These are phyloP conservation scores for Hypericum androsaemum DNA, from an alignment of 345 rosid genomes.

Conservation along the genomic window DNA sequence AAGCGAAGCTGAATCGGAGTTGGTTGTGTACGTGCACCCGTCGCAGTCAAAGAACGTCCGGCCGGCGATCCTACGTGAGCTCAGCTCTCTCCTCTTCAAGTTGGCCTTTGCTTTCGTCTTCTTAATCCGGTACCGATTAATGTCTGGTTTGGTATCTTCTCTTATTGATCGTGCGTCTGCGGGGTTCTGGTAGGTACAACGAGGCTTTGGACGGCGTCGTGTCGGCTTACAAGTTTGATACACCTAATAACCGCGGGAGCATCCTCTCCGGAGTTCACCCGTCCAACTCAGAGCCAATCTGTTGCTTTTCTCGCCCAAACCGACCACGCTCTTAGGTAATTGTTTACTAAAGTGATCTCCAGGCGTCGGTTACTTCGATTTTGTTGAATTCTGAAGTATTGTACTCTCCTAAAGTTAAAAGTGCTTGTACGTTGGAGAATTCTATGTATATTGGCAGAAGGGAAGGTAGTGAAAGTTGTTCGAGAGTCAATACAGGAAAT, in stretches of 20 bases:
- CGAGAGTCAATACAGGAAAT: slow-evolving; percentile 72
- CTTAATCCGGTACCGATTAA: no score
- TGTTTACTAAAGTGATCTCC: not conserved
- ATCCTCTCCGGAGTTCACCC: slow-evolving; percentile 57
- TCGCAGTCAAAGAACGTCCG: slow-evolving; percentile 41
- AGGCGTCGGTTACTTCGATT: not conserved
- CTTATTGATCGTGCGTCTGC: no score
- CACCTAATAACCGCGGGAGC: slow-evolving; percentile 36
- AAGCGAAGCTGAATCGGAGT: slow-evolving; percentile 43
- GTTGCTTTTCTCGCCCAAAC: slow-evolving; percentile 65
- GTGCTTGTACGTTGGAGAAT: no score
- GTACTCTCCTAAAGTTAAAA: not conserved
- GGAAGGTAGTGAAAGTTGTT: slow-evolving; percentile 56
- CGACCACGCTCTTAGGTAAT: slow-evolving; percentile 58
- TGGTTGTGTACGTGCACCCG: slow-evolving; percentile 57
- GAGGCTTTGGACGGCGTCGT: slow-evolving; percentile 63
- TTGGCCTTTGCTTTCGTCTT: slow-evolving; percentile 16
- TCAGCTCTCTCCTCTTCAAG: slow-evolving; percentile 75
- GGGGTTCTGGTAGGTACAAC: slow-evolving; percentile 31
- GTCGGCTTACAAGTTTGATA: slow-evolving; percentile 51
- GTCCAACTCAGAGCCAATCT: slow-evolving; percentile 47
- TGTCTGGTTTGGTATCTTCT: no score
- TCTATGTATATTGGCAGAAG: slow-evolving; percentile 39
- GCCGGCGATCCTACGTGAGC: slow-evolving; percentile 65
- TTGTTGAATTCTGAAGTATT: no score